phyloP scores from a whole-genome alignment of 2,329 filamentous ascomycete genomes.

The Pyrenochaeta sp. region DNA sequence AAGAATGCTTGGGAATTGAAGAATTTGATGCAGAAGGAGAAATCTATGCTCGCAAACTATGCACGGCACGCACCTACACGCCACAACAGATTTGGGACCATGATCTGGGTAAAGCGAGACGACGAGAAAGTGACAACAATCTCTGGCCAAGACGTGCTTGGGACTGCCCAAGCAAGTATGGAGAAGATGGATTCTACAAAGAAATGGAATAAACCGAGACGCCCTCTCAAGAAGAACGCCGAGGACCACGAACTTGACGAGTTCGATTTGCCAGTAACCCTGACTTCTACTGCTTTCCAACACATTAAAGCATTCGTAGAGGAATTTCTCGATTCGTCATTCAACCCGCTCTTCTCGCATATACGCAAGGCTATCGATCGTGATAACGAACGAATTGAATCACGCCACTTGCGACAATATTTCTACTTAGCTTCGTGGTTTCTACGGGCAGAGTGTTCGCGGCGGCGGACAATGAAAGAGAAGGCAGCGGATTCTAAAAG shows the following conservation, averaged over 20 bases:
- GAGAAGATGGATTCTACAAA: slow-evolving; percentile 91
- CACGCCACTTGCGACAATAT: slow-evolving; percentile 81
- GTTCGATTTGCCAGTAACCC: slow-evolving; percentile 74
- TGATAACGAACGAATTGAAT: slow-evolving; percentile 81
- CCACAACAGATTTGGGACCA: slow-evolving; percentile 94
- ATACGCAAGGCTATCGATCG: slow-evolving; percentile 89
- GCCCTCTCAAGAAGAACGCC: slow-evolving; percentile 50
- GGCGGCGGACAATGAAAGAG: slow-evolving; percentile 65
- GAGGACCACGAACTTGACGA: slow-evolving; percentile 60
- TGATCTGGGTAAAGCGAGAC: slow-evolving; percentile 93
- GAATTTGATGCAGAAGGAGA: slow-evolving; percentile 79
- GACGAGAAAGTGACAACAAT: slow-evolving; percentile 85
- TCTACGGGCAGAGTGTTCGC: slow-evolving; percentile 79
- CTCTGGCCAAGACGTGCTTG: slow-evolving; percentile 85
- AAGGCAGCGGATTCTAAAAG: slow-evolving; percentile 59
- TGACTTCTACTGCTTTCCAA: slow-evolving; percentile 76
- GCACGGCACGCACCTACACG: slow-evolving; percentile 81
- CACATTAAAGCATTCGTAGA: slow-evolving; percentile 84
- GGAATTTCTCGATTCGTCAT: slow-evolving; percentile 92
- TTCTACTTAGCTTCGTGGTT: slow-evolving; percentile 96
- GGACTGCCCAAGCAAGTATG: slow-evolving; percentile 74
- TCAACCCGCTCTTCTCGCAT: slow-evolving; percentile 86
- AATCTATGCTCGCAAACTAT: slow-evolving; percentile 79
- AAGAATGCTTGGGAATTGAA: slow-evolving; percentile 77
- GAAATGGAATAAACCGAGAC: slow-evolving; percentile 83